Evolutionary conservation across 306 rosid species (phyloP).

Genomic region (Acmispon strigosus): DNA sequence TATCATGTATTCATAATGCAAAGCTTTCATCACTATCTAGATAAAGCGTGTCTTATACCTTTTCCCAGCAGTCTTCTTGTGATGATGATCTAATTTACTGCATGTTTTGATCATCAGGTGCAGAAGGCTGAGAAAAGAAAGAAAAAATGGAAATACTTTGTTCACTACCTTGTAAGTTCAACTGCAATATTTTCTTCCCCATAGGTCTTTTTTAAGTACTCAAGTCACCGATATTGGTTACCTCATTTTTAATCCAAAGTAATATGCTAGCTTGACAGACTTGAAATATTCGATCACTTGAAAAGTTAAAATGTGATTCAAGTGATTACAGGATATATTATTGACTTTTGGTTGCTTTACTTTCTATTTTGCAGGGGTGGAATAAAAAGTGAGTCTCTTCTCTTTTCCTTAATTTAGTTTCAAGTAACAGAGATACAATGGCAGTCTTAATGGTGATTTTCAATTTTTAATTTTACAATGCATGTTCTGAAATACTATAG

Average conservation of each 20-base stretch:
- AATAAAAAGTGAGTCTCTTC: constrained; percentile 80
- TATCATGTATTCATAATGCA: not conserved
- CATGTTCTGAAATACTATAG: not conserved
- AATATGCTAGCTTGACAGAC: not conserved
- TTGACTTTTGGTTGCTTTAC: constrained; percentile 13
- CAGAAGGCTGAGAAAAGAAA: constrained; percentile 82
- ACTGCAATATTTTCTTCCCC: not conserved
- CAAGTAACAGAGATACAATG: constrained; percentile 10
- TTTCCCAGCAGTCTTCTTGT: not conserved
- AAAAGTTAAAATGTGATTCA: not conserved
- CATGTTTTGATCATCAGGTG: constrained; percentile 46
- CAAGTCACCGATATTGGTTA: not conserved
- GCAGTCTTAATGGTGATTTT: not conserved
- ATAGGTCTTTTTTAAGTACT: not conserved
- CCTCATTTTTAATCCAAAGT: not conserved
- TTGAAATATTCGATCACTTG: not conserved
- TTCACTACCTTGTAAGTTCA: constrained; percentile 91
- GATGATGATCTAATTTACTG: constrained; percentile 1
- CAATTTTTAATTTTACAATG: not conserved
- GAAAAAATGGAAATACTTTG: constrained; percentile 88
- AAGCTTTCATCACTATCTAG: not conserved
- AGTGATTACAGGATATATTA: constrained; percentile 10
- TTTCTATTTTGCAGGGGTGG: constrained; percentile 93
- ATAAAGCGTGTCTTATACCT: not conserved
- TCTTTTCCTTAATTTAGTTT: constrained; percentile 21